Conservation (phyloP, 768 basidiomycete genomes). For the Dentipellis sp. region DNA sequence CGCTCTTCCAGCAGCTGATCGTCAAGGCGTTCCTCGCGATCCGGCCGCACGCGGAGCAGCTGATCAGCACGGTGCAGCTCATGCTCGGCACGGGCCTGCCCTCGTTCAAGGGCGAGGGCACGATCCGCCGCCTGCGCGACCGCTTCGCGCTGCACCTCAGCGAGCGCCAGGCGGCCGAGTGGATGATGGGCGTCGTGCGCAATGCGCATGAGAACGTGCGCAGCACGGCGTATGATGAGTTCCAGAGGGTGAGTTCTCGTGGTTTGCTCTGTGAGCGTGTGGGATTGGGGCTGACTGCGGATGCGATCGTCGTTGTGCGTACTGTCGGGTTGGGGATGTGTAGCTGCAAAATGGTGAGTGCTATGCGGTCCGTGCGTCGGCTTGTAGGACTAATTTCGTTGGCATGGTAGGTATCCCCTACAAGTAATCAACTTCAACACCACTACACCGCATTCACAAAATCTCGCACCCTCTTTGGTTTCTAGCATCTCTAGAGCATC, state of each 20-base stretch:
- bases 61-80: constrained; percentile 79
- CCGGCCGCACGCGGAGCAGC: constrained; percentile 87
- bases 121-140: constrained; percentile 79
- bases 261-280: background rate
- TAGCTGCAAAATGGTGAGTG: constrained; percentile 41
- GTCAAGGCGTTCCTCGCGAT: constrained; percentile 96
- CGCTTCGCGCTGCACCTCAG: constrained; percentile 76
- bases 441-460: too few relatives aligned
- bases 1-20: constrained; percentile 86
- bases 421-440: background rate
- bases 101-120: constrained; percentile 93
- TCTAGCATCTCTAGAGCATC: too few relatives aligned
- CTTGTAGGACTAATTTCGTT: background rate
- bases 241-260: constrained; percentile 62
- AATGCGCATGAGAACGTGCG: constrained; percentile 95
- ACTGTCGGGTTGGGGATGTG: background rate
- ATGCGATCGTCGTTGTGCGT: constrained; percentile 2
- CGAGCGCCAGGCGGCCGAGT: constrained; percentile 90
- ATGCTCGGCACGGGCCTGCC: constrained; percentile 96
- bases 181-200: constrained; percentile 79
- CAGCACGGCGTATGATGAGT: constrained; percentile 92
- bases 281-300: constrained; percentile 1
- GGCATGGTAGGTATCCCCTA: constrained; percentile 11
- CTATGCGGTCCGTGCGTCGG: background rate
- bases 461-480: too few relatives aligned